A percentile compares a stretch with the other conserved stretches of the same genome.
Conservation (phyloP, 345 rosid genomes). For the Salix viminalis region DNA sequence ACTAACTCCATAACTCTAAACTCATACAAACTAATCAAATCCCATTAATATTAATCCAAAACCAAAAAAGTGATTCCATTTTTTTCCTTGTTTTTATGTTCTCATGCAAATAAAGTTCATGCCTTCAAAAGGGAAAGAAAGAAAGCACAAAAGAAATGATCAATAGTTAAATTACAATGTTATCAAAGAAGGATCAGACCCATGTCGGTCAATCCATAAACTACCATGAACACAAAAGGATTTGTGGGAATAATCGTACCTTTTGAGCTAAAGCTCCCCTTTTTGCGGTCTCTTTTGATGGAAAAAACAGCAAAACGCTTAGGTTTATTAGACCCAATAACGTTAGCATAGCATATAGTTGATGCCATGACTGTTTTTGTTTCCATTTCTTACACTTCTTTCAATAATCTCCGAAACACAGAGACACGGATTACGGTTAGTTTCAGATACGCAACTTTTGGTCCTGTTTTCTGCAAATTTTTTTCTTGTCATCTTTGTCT, state of each 20-base stretch:
- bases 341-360: neutral
- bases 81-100: neutral
- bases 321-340: constrained; percentile 6
- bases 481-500: neutral
- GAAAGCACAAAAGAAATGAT: neutral
- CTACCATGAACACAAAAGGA: neutral
- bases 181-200: neutral
- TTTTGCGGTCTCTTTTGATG: constrained; percentile 14
- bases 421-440: neutral
- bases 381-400: constrained; percentile 1
- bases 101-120: neutral
- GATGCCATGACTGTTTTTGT: neutral
- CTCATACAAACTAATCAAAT: neutral
- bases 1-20: neutral
- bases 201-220: neutral
- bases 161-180: neutral
- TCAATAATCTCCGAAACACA: neutral
- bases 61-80: neutral
- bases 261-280: constrained; percentile 22
- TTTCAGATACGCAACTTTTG: neutral
- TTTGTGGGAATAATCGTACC: constrained; percentile 19
- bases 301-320: constrained; percentile 17
- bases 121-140: neutral
- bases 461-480: neutral
- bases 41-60: neutral